Conservation (phyloP, 2,329 filamentous ascomycete genomes). For the Neonectria magnoliae region DNA sequence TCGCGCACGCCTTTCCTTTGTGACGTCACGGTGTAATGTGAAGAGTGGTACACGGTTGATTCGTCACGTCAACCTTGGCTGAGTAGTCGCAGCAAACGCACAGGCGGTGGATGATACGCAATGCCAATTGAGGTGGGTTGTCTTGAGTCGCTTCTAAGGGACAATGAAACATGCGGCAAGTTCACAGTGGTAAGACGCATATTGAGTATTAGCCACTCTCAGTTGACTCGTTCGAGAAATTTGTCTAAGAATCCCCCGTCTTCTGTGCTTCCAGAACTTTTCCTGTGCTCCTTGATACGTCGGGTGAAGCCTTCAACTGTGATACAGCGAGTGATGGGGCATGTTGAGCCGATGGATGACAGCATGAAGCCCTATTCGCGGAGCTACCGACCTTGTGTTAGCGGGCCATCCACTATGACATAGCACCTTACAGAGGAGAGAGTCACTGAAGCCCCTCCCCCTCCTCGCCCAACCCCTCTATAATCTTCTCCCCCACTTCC, state of each 20-base stretch:
- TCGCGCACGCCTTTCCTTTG: neutral
- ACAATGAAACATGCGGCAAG: neutral
- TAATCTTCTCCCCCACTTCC: conserved; percentile 9
- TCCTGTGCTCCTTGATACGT: neutral
- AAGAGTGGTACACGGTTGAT: neutral
- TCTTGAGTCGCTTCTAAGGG: too few species aligned
- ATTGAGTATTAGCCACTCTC: neutral
- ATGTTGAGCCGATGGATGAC: neutral
- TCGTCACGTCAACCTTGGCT: neutral
- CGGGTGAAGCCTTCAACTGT: neutral
- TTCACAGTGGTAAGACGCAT: neutral
- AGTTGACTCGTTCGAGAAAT: neutral
- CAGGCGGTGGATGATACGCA: neutral
- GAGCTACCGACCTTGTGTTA: neutral
- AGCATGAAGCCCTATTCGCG: neutral
- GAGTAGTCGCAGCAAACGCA: neutral
- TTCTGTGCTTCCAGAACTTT: neutral
- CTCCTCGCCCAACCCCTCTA: neutral
- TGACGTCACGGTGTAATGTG: neutral
- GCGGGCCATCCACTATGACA: conserved; percentile 28
- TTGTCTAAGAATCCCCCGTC: neutral
- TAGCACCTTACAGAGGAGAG: neutral
- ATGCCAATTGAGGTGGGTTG: neutral
- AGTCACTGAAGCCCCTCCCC: neutral
- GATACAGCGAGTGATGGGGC: neutral